Conservation (phyloP, 169 alveolate genomes). For the Plasmodium gonderi region DNA sequence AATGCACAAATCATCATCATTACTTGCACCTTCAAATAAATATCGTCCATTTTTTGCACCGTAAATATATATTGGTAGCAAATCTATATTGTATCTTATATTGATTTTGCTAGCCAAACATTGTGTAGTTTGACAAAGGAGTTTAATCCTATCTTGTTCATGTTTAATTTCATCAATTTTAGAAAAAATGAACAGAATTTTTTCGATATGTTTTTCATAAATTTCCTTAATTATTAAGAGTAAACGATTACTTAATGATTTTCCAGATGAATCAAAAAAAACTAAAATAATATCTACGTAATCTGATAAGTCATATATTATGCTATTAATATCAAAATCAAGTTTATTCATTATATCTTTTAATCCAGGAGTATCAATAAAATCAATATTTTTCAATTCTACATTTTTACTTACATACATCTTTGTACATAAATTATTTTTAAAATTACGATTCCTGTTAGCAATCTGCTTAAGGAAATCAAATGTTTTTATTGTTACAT, state of each 20-base stretch:
- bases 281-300: slow-evolving; percentile 83
- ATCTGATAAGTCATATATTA: slow-evolving; percentile 78
- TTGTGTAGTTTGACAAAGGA: slow-evolving; percentile 80
- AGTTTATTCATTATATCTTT: slow-evolving; percentile 83
- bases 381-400: slow-evolving; percentile 73
- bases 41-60: slow-evolving; percentile 78
- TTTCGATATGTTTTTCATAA: slow-evolving; percentile 74
- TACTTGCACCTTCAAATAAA: slow-evolving; percentile 24
- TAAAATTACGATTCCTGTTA: slow-evolving; percentile 71
- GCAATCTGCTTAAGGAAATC: slow-evolving; percentile 80
- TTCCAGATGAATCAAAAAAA: slow-evolving; percentile 85
- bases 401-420: slow-evolving; percentile 50
- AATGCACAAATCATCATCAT: slow-evolving; percentile 26
- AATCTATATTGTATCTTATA: slow-evolving; percentile 73
- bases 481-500: slow-evolving; percentile 78
- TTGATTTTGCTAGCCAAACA: slow-evolving; percentile 70
- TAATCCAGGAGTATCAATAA: slow-evolving; percentile 89
- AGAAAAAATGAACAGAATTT: slow-evolving; percentile 76
- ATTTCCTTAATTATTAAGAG: slow-evolving; percentile 75
- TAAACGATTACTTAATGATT: slow-evolving; percentile 82
- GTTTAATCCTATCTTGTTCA: slow-evolving; percentile 78
- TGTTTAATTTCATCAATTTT: slow-evolving; percentile 80
- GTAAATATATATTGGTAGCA: slow-evolving; percentile 74
- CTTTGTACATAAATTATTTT: slow-evolving; percentile 78
- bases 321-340: slow-evolving; percentile 80